Evolutionary conservation across 192 early-diverging fungal species (phyloP).

Genomic region (Backusella mclennaniae): DNA sequence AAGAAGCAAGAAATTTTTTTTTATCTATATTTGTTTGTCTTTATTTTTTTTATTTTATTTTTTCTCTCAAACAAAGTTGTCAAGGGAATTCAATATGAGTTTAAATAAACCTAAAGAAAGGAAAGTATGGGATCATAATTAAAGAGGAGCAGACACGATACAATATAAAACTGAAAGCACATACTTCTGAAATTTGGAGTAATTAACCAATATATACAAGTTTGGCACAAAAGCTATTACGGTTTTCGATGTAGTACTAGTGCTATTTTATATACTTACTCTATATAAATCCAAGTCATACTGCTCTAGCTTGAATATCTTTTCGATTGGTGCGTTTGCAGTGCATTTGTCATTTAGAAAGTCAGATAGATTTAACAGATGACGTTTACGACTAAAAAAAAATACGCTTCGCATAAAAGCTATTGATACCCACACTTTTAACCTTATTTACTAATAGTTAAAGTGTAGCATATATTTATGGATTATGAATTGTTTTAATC

Average conservation of each 20-base stretch:
- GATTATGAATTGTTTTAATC: too few species aligned
- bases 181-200: background rate
- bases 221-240: background rate
- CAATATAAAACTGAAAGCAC: background rate
- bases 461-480: too few species aligned
- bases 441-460: too few species aligned
- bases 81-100: background rate
- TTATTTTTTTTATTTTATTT: background rate
- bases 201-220: background rate
- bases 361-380: background rate
- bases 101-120: background rate
- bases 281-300: too few species aligned
- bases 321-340: background rate
- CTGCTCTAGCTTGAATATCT: too few species aligned
- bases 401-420: too few species aligned
- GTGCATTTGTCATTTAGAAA: background rate
- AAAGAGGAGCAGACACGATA: background rate
- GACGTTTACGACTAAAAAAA: background rate
- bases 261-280: too few species aligned
- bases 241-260: too few species aligned
- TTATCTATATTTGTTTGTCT: too few species aligned
- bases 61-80: background rate
- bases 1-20: background rate
- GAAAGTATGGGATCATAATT: background rate
- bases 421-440: too few species aligned